Evolutionary conservation across 495 filamentous ascomycete species (phyloP).

Genomic region (Tetracladium marchalianum): DNA sequence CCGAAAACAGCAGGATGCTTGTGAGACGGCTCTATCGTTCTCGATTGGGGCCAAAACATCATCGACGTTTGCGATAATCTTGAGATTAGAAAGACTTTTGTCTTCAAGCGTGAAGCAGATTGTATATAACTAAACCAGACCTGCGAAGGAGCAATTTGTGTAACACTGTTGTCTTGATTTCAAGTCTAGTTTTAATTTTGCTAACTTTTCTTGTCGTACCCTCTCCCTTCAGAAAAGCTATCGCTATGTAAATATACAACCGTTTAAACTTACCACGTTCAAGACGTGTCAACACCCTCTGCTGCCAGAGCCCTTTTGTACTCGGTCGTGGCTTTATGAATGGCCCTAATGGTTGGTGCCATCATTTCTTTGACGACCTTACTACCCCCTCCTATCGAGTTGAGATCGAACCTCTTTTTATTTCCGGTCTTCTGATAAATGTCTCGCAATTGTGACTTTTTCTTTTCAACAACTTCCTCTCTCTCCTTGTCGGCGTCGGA

Average conservation of each 20-base stretch:
- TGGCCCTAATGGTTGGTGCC: conserved; percentile 54
- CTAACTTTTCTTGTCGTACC: no score
- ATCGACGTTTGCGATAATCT: no score
- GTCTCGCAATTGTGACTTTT: conserved; percentile 58
- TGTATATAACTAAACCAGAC: no score
- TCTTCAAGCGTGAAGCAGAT: no score
- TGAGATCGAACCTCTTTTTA: conserved; percentile 50
- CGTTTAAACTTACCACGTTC: not conserved
- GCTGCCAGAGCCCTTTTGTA: conserved; percentile 56
- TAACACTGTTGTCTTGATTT: no score
- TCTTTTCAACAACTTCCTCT: conserved; percentile 41
- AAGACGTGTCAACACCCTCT: conserved; percentile 13
- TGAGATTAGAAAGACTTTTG: no score
- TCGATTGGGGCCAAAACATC: no score
- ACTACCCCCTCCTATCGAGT: conserved; percentile 62
- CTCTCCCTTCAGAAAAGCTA: conserved; percentile 8
- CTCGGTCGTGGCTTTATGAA: conserved; percentile 51
- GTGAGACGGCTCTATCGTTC: no score
- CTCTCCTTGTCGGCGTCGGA: conserved; percentile 68
- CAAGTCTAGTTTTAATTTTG: no score
- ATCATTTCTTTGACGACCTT: conserved; percentile 68
- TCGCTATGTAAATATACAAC: conserved; percentile 12
- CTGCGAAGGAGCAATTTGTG: no score
- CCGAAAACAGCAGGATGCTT: no score
- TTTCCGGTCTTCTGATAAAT: conserved; percentile 58